Evolutionary conservation across 1,284 basidiomycete species (phyloP), one percentile per base, ranked within the genome.

Genomic region (Ganoderma lingzhi): DNA sequence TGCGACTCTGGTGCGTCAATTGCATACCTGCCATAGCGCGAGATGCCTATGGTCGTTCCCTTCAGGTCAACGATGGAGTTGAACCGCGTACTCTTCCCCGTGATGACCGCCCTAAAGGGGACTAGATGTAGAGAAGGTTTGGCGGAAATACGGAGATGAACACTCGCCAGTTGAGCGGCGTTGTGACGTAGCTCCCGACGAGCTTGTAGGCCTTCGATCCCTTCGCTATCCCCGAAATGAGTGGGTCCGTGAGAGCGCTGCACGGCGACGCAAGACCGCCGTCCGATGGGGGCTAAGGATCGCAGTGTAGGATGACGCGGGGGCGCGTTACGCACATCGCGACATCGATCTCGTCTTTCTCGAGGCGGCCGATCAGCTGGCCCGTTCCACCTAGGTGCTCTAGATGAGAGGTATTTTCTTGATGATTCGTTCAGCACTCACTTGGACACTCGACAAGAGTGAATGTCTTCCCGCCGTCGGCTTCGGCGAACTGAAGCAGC

Each of bases 221-320:
- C 71, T 94, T 94, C 14, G 95, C 96, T 64, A 98, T 95, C 0
- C 97, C 97, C 60, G 96, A 94, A 73, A 98, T 96, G 48, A 99
- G 84, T 0, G 95, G 91, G 79, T 98, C 97, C 0, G 97, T 99
- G 64, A 99, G 88, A 0, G 97, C 97, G 72, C 96, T 95, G 69
- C 68, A 37, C 19, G 6, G 32, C 32, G 17, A 39, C 23, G 10
- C 15, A 59, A 64, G 41, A 39, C 3, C n/a, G 23, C 23, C 23
- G 23, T 23, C 23, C 23, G 59, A 23, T 28, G 12, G 37, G 41
- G 41, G 17, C 23, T 53, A 19, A 32, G 30, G 8, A 45, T 19
- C 28, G 39, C n/a, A 14, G 28, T 15, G 51, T 17, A 12, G n/a
- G 48, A 35, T 30, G 23, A 30, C 63, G 55, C 51, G 39, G 3